Conservation (phyloP, 805 yeast genomes). For the baker's yeast (Saccharomyces cerevisiae) region DNA sequence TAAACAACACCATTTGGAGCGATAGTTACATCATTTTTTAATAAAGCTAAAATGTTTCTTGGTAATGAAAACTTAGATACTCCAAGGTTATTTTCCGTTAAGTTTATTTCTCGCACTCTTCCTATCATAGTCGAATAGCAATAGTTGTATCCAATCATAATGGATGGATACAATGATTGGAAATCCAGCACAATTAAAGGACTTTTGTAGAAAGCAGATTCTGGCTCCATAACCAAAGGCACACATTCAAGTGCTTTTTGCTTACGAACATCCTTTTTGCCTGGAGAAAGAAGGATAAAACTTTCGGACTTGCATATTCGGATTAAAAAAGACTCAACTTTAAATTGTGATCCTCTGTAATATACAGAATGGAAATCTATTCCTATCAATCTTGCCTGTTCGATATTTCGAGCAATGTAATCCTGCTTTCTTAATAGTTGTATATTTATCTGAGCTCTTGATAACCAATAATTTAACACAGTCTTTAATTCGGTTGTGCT, state of each 20-base stretch:
- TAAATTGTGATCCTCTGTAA: conserved; percentile 87
- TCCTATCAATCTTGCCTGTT: conserved; percentile 79
- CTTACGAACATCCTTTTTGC: conserved; percentile 67
- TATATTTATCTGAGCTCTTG: conserved; percentile 34
- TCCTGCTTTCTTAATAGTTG: conserved; percentile 54
- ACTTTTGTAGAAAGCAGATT: conserved; percentile 72
- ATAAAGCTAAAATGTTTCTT: conserved; percentile 45
- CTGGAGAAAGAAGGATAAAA: conserved; percentile 66
- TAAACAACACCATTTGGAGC: conserved; percentile 87
- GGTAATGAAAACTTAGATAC: conserved; percentile 43
- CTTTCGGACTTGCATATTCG: conserved; percentile 74
- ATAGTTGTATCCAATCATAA: conserved; percentile 83
- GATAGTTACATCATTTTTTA: conserved; percentile 48
- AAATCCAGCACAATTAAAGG: conserved; percentile 89
- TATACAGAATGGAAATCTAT: conserved; percentile 83
- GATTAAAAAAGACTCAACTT: conserved; percentile 77
- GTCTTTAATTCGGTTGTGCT: conserved; percentile 29
- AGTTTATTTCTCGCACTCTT: conserved; percentile 44
- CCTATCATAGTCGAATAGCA: conserved; percentile 74
- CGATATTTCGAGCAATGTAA: conserved; percentile 60
- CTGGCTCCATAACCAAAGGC: conserved; percentile 90
- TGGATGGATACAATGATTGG: conserved; percentile 88
- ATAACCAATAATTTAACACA: conserved; percentile 41
- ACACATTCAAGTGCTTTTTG: conserved; percentile 83
- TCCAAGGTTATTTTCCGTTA: conserved; percentile 43